These are phyloP conservation scores for Angomonas deanei DNA, from an alignment of 208 protist species.

Conservation along the genomic window DNA sequence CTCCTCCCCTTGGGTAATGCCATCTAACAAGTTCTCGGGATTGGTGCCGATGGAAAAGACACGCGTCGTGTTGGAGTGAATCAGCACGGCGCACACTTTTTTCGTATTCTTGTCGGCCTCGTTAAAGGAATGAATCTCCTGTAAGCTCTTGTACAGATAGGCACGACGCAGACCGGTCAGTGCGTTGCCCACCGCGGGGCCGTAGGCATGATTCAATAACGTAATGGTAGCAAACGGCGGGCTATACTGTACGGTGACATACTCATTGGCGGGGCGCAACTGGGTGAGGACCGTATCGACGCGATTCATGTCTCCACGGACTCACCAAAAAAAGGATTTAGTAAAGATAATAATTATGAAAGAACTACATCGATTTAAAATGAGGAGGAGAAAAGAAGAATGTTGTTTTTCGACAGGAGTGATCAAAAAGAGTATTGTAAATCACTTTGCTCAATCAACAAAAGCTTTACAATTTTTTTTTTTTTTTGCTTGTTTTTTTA, in stretches of 20 bases:
- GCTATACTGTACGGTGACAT: neutral
- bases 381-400: neutral
- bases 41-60: slow-evolving; percentile 9
- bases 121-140: neutral
- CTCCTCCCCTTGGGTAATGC: neutral
- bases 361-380: neutral
- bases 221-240: neutral
- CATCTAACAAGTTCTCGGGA: slow-evolving; percentile 2
- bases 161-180: neutral
- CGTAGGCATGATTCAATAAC: slow-evolving; percentile 5
- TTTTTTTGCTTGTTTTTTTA: slow-evolving; percentile 2
- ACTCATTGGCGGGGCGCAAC: neutral
- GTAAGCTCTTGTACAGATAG: neutral
- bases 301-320: neutral
- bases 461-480: neutral
- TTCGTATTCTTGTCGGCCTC: neutral
- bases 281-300: neutral
- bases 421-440: neutral
- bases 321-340: neutral
- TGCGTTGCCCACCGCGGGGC: neutral
- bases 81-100: neutral
- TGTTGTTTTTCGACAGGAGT: neutral
- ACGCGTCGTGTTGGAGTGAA: neutral
- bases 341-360: neutral
- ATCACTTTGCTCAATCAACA: neutral